These are phyloP conservation scores for Musa itinerans DNA, from an alignment of 176 grass and related monocot species.

Conservation along the genomic window DNA sequence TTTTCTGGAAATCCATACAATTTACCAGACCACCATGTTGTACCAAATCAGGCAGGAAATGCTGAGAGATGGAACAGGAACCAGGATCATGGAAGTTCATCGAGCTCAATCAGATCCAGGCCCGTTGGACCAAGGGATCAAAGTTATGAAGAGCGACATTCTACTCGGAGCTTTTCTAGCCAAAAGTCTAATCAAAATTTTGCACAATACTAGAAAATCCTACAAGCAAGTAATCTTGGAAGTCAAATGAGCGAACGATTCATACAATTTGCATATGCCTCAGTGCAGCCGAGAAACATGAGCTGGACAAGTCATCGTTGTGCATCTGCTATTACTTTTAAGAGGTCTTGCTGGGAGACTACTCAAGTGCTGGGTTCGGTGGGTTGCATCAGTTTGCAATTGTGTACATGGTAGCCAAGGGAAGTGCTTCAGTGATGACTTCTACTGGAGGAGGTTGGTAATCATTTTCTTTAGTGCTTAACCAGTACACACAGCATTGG, in stretches of 20 bases:
- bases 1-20: constrained; percentile 26
- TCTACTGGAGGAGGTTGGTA: constrained; percentile 39
- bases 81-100: constrained; percentile 42
- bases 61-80: constrained; percentile 24
- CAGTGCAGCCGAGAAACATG: constrained; percentile 25
- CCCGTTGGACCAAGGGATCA: constrained; percentile 21
- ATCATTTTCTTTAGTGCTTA: constrained; percentile 27
- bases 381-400: constrained; percentile 31
- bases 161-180: constrained; percentile 26
- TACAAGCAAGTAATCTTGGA: constrained; percentile 27
- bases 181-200: constrained; percentile 39
- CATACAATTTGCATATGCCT: constrained; percentile 19
- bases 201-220: constrained; percentile 23
- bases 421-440: constrained; percentile 26
- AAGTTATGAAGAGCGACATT: constrained; percentile 27
- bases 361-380: constrained; percentile 11
- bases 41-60: constrained; percentile 19
- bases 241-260: constrained; percentile 20
- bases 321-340: constrained; percentile 7
- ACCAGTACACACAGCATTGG: constrained; percentile 32
- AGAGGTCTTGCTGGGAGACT: constrained; percentile 42
- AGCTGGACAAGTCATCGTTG: constrained; percentile 18
- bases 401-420: constrained; percentile 27
- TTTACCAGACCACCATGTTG: constrained; percentile 25
- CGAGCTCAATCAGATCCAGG: constrained; percentile 38